Evolutionary conservation across 2,329 filamentous ascomycete species (phyloP), one percentile per base, ranked within the genome.

Genomic region (Cercospora citrullina): DNA sequence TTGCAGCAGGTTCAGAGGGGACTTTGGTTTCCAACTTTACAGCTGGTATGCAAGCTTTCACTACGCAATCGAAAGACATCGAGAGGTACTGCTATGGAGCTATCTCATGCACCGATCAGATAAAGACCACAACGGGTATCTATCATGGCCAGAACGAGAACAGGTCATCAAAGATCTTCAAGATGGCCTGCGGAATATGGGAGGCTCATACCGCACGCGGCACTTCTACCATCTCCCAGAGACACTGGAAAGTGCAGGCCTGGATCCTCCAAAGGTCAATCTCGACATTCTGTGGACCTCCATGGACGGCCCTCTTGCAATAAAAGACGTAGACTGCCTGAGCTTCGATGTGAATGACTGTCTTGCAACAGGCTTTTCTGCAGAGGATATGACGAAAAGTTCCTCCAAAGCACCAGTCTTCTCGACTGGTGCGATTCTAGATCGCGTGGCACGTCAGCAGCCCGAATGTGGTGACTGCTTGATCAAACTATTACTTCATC

Each of bases 221-320:
- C 28, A 65, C 3, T 65, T 59, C 55, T 65, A 65, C 12, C 63
- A 65, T 5, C 51, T 59, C 5, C 23, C 53, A 4, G 63, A 65
- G 16, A 30, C 31, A 2, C 55, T 65, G 6, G 53, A 60, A 3
- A 31, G 0, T 12, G 63, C 55, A 0, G 63, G 63, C 0, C 45
- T 65, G 2, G 53, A 65, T 5, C 53, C 63, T 18, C 63, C 63
- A 5, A 65, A 65, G 16, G 63, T 65, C 33, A 65, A 65, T 33
- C n/a, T 65, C 6, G 63, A 65, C n/a, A 60, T 65, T n/a, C 23
- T 65, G 2, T 65, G 63, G 63, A 60, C 63, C 4, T 59, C 53
- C 0, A 59, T 65, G 51, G 63, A 65, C 18, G 63, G 63, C 1
- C 63, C 63, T 1, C 31, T 45, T 6, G 45, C 57, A n/a, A 60